These are phyloP conservation scores for Paradendryphiella salina DNA, from an alignment of 2,329 filamentous ascomycete species.

Conservation along the genomic window DNA sequence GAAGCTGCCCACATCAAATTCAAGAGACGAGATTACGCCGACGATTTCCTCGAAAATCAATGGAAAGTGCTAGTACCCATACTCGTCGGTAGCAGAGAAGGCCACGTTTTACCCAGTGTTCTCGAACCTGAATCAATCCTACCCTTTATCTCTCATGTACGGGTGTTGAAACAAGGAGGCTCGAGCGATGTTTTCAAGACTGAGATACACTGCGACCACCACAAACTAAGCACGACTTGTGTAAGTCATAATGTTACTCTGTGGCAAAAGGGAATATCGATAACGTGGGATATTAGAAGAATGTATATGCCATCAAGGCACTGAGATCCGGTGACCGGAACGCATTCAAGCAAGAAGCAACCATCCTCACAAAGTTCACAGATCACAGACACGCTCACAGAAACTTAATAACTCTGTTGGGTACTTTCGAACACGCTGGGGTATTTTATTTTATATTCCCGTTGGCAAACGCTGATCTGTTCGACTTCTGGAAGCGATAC, in stretches of 20 bases:
- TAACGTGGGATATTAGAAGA: neutral
- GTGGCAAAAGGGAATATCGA: neutral
- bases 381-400: neutral
- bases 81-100: neutral
- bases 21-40: neutral
- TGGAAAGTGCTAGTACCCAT: neutral
- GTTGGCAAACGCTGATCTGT: conserved; percentile 13
- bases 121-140: neutral
- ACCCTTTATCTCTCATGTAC: neutral
- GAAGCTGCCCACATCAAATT: neutral
- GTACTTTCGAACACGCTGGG: neutral
- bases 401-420: neutral
- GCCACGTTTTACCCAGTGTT: neutral
- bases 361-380: neutral
- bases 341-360: neutral
- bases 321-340: neutral
- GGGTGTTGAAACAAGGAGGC: neutral
- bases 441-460: conserved; percentile 11
- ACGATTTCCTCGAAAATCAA: neutral
- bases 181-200: neutral
- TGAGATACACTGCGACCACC: neutral
- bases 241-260: neutral
- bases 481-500: neutral
- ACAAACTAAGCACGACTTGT: neutral
- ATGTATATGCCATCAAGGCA: neutral